Evolutionary conservation across 192 early-diverging fungal species (phyloP), one percentile per base, ranked within the genome.

Genomic region (Backusella sp.): DNA sequence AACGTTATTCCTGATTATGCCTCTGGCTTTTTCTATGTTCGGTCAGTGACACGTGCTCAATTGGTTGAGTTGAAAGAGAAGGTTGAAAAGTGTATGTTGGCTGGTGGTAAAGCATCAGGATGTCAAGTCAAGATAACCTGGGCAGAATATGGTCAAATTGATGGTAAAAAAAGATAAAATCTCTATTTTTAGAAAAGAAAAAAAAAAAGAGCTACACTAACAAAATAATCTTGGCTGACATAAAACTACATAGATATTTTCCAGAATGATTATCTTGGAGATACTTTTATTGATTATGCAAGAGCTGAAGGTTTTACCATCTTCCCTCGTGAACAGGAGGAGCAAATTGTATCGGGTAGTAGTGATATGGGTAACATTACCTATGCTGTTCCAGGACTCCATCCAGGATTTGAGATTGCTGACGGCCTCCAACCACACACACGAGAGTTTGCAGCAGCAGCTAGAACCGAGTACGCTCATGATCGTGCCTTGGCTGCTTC

Each of bases 291-390:
- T 21, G 66, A 81, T 6, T 73, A 88, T 67, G 88, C 90, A 88
- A 76, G 72, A 15, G 76, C 82, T n/a, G 53, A 84, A 73, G 84
- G 84, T 4, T 75, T 78, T 37, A 69, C 76, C 7, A 84, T 74
- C 71, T 36, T 73, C 3, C 26, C 77, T 15, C 79, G 79, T 7
- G 77, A 78, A 23, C 75, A 80, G 9, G 82, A 87, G 59, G 79
- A 81, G 30, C 39, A 69, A 1, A 68, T 74, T 4, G 72, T 76
- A 52, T 74, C 76, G 6, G 92, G 89, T 21, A 87, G 86, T 7
- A 92, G 92, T 3, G 93, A 94, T 73, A 90, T 93, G 83, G 93
- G 92, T 30, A 94, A 95, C 62, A 82, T 95, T 26, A 90, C 90
- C 6, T 80, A 90, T 42, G 83, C 78, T 30, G 79, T 90, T 26